phyloP scores from a whole-genome alignment of 768 basidiomycete genomes.

The Russula foetens region DNA sequence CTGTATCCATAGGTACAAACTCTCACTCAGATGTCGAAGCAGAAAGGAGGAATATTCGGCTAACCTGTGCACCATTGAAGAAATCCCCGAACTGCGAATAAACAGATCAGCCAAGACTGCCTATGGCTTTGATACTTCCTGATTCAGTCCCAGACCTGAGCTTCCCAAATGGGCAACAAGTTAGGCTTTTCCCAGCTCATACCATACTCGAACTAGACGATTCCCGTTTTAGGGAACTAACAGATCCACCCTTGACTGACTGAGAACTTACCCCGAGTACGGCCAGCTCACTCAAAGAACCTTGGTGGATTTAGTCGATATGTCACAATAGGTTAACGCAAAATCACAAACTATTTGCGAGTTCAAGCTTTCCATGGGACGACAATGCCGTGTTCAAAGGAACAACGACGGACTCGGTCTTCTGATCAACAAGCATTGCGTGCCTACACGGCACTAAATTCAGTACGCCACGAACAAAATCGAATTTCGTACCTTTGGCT shows the following conservation, averaged over 20 bases:
- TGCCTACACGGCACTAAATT: slow-evolving; percentile 37
- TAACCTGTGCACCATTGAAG: slow-evolving; percentile 80
- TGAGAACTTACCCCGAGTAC: slow-evolving; percentile 66
- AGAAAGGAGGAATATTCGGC: background rate
- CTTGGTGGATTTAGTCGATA: slow-evolving; percentile 28
- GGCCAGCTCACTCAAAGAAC: slow-evolving; percentile 83
- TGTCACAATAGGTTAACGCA: background rate
- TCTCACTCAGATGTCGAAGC: background rate
- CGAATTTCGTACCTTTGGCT: slow-evolving; percentile 49
- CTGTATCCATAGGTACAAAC: slow-evolving; percentile 26
- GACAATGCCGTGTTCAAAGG: slow-evolving; percentile 69
- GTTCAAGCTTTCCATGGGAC: slow-evolving; percentile 56
- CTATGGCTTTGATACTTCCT: background rate
- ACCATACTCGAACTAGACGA: slow-evolving; percentile 87
- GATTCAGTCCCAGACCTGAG: slow-evolving; percentile 46
- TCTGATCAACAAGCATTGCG: slow-evolving; percentile 89
- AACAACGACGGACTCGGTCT: slow-evolving; percentile 68
- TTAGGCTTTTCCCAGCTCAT: slow-evolving; percentile 82
- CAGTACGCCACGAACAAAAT: background rate
- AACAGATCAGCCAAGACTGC: slow-evolving; percentile 1
- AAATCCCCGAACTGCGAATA: slow-evolving; percentile 77
- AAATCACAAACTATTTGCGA: slow-evolving; percentile 68
- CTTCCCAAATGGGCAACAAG: slow-evolving; percentile 85
- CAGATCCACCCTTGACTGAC: background rate
- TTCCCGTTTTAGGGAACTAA: background rate